A percentile compares a stretch with the other conserved stretches of the same genome.
These are phyloP conservation scores for Austroboletus eburneus DNA, from an alignment of 768 basidiomycete genomes.

Conservation along the genomic window DNA sequence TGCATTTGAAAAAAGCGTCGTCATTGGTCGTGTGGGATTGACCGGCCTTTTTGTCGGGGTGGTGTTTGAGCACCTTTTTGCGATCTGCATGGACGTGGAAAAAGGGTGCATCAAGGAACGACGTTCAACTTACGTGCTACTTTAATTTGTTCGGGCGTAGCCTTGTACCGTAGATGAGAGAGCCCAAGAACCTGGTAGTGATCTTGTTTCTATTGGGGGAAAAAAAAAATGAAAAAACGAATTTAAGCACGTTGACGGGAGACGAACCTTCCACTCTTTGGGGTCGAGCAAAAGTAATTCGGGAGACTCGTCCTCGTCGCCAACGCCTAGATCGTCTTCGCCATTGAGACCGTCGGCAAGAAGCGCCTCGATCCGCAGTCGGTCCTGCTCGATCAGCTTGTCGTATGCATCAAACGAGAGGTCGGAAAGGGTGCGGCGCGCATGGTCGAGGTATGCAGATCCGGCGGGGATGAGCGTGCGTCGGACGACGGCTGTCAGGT, in stretches of 20 bases:
- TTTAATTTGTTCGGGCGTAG: conserved; percentile 90
- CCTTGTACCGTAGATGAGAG: conserved; percentile 82
- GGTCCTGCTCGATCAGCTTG: conserved; percentile 53
- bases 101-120: conserved; percentile 4
- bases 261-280: conserved; percentile 92
- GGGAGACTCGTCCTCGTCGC: conserved; percentile 79
- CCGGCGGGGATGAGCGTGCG: conserved; percentile 78
- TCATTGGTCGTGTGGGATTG: conserved; percentile 83
- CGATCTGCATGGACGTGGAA: conserved; percentile 57
- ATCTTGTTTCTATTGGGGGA: conserved; percentile 78
- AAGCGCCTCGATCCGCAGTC: conserved; percentile 46
- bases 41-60: conserved; percentile 93
- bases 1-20: conserved; percentile 99
- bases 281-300: conserved; percentile 78
- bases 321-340: conserved; percentile 88
- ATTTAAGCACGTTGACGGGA: too few relatives aligned
- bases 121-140: conserved; percentile 75
- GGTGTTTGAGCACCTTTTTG: conserved; percentile 98
- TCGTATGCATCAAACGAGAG: conserved; percentile 85
- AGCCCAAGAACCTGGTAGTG: conserved; percentile 96
- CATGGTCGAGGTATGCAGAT: conserved; percentile 79
- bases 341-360: conserved; percentile 43
- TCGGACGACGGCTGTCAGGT: conserved; percentile 28
- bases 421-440: conserved; percentile 68
- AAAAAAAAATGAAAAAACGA: not conserved